phyloP scores from a whole-genome alignment of 1,284 basidiomycete genomes.

The Cutaneotrichosporon sp. region DNA sequence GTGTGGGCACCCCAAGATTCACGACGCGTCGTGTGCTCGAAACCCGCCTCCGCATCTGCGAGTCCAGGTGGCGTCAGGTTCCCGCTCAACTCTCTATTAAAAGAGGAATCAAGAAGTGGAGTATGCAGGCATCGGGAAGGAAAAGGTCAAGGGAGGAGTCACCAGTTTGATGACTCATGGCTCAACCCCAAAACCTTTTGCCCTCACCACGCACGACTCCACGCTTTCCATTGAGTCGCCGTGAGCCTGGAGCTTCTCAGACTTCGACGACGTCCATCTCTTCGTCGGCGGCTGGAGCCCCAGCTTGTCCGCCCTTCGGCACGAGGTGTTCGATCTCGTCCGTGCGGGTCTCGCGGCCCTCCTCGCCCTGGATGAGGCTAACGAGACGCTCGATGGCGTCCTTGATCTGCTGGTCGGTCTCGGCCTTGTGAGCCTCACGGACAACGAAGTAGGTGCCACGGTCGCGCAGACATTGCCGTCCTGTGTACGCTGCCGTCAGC shows the following conservation, averaged over 20 bases:
- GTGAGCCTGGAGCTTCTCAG: conserved; percentile 7
- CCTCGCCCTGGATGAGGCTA: conserved; percentile 65
- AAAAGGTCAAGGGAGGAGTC: too few species aligned
- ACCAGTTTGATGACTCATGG: too few species aligned
- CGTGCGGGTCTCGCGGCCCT: conserved; percentile 54
- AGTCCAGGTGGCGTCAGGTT: too few species aligned
- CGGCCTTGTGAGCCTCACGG: conserved; percentile 70
- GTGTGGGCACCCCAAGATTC: too few species aligned
- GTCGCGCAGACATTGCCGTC: conserved; percentile 70
- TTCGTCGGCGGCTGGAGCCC: neutral
- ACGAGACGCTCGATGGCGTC: conserved; percentile 69
- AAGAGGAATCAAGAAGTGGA: too few species aligned
- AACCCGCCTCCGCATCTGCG: too few species aligned
- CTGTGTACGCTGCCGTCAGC: conserved; percentile 58
- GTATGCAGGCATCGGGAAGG: too few species aligned
- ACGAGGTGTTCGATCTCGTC: conserved; percentile 55
- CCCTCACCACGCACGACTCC: too few species aligned
- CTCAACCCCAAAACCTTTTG: too few species aligned
- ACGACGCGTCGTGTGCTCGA: too few species aligned
- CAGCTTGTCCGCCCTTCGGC: conserved; percentile 23
- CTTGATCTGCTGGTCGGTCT: conserved; percentile 67
- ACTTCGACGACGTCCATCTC: conserved; percentile 11
- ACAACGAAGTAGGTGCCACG: conserved; percentile 87
- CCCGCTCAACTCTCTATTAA: too few species aligned
- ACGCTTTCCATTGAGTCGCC: too few species aligned